Base-by-base conservation (phyloP, 768 basidiomycete species). In the Mycena alexandri region DNA sequence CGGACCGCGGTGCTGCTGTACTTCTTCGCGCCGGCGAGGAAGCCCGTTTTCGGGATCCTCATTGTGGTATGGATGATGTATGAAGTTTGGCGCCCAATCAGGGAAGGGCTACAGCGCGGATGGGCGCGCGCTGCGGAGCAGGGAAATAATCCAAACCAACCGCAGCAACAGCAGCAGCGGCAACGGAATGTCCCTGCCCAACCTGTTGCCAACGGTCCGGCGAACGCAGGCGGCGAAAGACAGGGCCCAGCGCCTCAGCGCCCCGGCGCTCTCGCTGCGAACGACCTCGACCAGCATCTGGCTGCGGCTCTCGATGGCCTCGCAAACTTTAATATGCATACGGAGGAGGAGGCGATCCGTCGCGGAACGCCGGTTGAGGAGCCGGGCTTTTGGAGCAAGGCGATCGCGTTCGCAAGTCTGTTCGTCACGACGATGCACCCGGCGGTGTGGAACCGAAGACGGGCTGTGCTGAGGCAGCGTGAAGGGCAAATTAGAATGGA, bases 11-110 rank as follows among this genome's bases (percentile, higher is more conserved):
- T 93, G 14, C 80, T 93, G 33, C 81, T 93, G 4, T 93, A 93
- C 77, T 92, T 93, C 76, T 89, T 93, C 72, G 89, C 90, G 5
- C 92, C 92, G 0, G 85, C 90, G 9, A 84, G 90, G 70, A 91
- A 91, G 61, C 92, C 92, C 7, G 75, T 93, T 21, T 85, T 93
- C 65, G 90, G 88, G 41, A 70, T 91, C 43, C 78, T 93, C 63
- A 83, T 93, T 34, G 78, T 89, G 24, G 86, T 82, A 2, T 93
- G 90, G 90, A 86, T 92, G 76, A 61, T 90, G 25, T 93, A 91
- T 75, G 92, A 93, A 76, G 87, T 90, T 38, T 92, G 90, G 90
- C 86, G 85, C 57, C 89, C 89, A 25, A 84, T 93, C 63, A 84
- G 89, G 43, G 83, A 78, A 71, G 86, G 72, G 54, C 73, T 82